These are phyloP conservation scores for Tolypocladium sp. DNA, from an alignment of 2,329 filamentous ascomycete species.

Conservation along the genomic window DNA sequence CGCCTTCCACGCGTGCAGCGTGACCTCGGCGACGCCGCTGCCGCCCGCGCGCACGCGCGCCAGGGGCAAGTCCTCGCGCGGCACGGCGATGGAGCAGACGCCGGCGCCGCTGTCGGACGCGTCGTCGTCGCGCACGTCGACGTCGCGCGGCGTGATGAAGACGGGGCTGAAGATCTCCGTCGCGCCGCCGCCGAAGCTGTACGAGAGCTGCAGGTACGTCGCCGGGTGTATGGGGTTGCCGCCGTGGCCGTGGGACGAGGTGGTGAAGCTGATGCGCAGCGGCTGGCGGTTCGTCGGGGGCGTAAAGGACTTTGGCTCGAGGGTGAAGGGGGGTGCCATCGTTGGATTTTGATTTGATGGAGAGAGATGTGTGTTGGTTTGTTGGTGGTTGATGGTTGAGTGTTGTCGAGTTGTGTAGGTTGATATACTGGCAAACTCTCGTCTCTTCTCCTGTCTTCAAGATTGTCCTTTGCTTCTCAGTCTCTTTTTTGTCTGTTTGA, in stretches of 20 bases:
- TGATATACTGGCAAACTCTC: background rate
- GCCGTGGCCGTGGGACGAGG: background rate
- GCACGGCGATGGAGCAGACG: background rate
- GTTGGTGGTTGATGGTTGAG: background rate
- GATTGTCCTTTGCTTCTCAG: background rate
- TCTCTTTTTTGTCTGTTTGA: background rate
- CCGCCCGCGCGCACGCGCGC: background rate
- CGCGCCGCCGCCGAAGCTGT: slow-evolving; percentile 1
- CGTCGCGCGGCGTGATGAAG: slow-evolving; percentile 1
- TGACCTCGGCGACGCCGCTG: background rate
- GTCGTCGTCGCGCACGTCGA: background rate
- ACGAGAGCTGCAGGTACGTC: slow-evolving; percentile 6
- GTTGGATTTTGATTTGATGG: background rate
- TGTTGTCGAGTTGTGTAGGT: background rate
- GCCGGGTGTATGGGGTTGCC: slow-evolving; percentile 4
- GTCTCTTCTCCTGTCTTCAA: background rate
- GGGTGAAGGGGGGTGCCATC: background rate
- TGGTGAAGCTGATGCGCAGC: slow-evolving; percentile 4
- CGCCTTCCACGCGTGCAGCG: slow-evolving; percentile 3
- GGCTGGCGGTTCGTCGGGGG: background rate
- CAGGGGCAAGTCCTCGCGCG: background rate
- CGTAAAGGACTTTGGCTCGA: background rate
- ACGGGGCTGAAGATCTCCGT: background rate
- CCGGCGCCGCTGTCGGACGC: background rate
- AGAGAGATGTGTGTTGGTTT: background rate